Base-by-base conservation (phyloP, 345 rosid species). In the Zanthoxylum bungeanum region DNA sequence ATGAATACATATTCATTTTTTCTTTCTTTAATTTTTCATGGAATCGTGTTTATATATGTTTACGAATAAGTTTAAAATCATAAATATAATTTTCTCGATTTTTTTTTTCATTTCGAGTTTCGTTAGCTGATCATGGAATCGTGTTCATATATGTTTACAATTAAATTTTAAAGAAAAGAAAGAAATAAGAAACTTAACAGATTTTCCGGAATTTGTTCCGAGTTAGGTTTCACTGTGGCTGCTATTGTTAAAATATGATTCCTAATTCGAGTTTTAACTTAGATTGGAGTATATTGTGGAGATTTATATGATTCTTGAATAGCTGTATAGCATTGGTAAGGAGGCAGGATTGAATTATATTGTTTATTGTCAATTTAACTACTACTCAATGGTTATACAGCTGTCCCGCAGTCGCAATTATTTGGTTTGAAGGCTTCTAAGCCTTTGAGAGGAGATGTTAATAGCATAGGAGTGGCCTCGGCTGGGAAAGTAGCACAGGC, bases 401-500 rank as follows among this genome's bases (percentile, higher is more conserved):
- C 79, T 85, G 87, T 80, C 77, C 78, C 80, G 14, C 93, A 81
- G 74, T 82, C 88, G 19, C 83, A 83, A 64, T 71, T 65, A 58
- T 82, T 81, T 71, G 82, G 87, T 58, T 66, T 84, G 64, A 87
- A 72, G 64, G 69, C 80, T 53, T 78, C 86, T 65, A 84, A 79
- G 78, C 77, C 72, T 51, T 77, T 87, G 85, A 84, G 80, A 78
- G 77, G 82, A 73, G 74, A 88, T 63, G 64, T 69, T 44, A 84
- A 66, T 31, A 76, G 78, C 63, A 59, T 73, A 8, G 83, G 86
- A 63, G 75, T 88, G 66, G 75, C 81, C 60, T 81, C 84, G 30
- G 79, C 87, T 69, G 88, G 95, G 63, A 85, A 86, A 62, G 78
- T 70, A 63, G 83, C 86, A 40, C 97, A 86, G 70, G 88, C 92